These are phyloP conservation scores for Vachellia collinsii DNA, from an alignment of 306 rosid species.

Conservation along the genomic window DNA sequence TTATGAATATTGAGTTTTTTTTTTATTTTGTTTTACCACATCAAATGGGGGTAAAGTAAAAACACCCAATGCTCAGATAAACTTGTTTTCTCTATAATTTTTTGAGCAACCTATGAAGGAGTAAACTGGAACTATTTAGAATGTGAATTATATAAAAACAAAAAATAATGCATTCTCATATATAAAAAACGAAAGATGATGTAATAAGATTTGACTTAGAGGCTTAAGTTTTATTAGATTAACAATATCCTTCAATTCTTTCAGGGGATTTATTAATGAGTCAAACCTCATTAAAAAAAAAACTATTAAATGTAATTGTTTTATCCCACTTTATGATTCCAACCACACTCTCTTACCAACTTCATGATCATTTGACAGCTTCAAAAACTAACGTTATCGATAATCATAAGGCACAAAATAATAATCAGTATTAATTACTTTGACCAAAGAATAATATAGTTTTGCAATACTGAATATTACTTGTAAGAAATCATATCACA, in stretches of 20 bases:
- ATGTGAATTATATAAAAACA: background rate
- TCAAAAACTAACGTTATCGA: background rate
- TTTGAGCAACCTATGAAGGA: background rate
- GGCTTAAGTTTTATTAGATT: background rate
- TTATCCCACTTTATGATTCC: background rate
- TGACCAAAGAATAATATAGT: too few relatives aligned
- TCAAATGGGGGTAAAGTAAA: too few relatives aligned
- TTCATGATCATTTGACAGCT: background rate
- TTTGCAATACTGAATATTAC: too few relatives aligned
- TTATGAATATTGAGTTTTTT: too few relatives aligned
- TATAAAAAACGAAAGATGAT: background rate
- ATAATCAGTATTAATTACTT: too few relatives aligned
- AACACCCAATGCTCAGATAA: too few relatives aligned
- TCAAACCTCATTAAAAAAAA: background rate
- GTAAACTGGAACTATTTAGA: background rate
- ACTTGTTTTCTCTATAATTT: too few relatives aligned
- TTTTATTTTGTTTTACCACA: too few relatives aligned
- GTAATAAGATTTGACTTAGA: background rate
- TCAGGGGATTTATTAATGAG: background rate
- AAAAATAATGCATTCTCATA: background rate
- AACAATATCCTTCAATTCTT: background rate
- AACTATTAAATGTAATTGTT: background rate
- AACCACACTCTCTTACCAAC: background rate
- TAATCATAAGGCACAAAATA: background rate
- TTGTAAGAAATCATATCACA: too few relatives aligned